Conservation (phyloP, 768 basidiomycete species). For the Grammothele lineata region DNA sequence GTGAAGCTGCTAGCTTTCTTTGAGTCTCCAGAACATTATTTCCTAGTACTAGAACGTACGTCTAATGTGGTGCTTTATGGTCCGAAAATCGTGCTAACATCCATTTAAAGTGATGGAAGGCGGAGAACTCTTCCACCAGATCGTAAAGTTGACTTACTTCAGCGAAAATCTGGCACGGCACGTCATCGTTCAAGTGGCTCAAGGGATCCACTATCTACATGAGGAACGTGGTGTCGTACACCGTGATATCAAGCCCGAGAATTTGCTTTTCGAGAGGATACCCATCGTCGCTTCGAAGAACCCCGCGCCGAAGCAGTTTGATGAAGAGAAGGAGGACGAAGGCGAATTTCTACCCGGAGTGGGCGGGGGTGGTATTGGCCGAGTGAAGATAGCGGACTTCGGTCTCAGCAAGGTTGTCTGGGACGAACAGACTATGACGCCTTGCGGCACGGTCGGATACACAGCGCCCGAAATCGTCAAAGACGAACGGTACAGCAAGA, state of each 20-base stretch:
- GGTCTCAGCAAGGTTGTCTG: slow-evolving; percentile 96
- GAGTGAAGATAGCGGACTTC: slow-evolving; percentile 98
- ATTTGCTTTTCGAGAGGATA: slow-evolving; percentile 89
- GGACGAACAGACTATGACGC: slow-evolving; percentile 99
- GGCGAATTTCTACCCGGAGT: slow-evolving; percentile 90
- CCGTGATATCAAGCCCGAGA: slow-evolving; percentile 99
- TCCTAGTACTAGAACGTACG: slow-evolving; percentile 87
- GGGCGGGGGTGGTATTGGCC: slow-evolving; percentile 95
- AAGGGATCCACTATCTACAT: slow-evolving; percentile 92
- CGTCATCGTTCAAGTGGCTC: slow-evolving; percentile 93
- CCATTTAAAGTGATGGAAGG: slow-evolving; percentile 83
- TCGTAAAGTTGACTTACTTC: slow-evolving; percentile 98
- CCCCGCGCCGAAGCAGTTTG: slow-evolving; percentile 77
- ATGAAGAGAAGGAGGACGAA: slow-evolving; percentile 98
- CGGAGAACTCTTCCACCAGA: slow-evolving; percentile 97
- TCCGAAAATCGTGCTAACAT: too few species aligned
- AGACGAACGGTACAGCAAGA: slow-evolving; percentile 94
- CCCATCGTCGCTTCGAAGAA: slow-evolving; percentile 84
- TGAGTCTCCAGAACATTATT: slow-evolving; percentile 92
- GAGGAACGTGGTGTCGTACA: slow-evolving; percentile 98
- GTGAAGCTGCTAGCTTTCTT: slow-evolving; percentile 90
- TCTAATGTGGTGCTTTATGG: slow-evolving; percentile 10
- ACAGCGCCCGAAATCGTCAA: slow-evolving; percentile 99
- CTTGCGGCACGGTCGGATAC: slow-evolving; percentile 99
- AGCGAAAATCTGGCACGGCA: slow-evolving; percentile 96